Evolutionary conservation across 1,139 yeast species (phyloP).

Genomic region (Lodderomyces elongisporus): DNA sequence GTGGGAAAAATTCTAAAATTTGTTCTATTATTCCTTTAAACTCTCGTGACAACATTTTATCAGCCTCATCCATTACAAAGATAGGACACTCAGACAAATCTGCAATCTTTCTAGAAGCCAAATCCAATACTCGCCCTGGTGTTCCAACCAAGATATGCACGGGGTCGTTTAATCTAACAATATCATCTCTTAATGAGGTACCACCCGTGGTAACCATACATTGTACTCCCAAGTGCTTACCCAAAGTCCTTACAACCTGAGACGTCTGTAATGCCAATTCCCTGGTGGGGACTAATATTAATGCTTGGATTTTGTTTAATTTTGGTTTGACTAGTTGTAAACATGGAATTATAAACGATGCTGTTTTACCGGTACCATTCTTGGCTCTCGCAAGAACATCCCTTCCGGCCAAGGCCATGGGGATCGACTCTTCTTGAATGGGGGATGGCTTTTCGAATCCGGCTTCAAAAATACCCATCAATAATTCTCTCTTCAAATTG

Average conservation of each 20-base stretch:
- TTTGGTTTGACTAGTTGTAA: constrained; percentile 83
- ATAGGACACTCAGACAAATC: constrained; percentile 83
- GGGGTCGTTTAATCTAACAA: constrained; percentile 84
- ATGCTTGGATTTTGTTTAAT: constrained; percentile 77
- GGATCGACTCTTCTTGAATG: constrained; percentile 95
- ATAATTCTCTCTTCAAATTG: constrained; percentile 81
- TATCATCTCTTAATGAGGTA: constrained; percentile 89
- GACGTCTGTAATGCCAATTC: constrained; percentile 96
- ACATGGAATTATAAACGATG: constrained; percentile 88
- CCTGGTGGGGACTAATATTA: constrained; percentile 88
- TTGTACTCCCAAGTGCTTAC: constrained; percentile 86
- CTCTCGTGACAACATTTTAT: constrained; percentile 89
- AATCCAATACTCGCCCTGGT: constrained; percentile 94
- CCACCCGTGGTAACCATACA: constrained; percentile 99
- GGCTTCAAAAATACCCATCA: constrained; percentile 98
- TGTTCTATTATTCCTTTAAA: constrained; percentile 87
- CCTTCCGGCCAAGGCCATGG: constrained; percentile 92
- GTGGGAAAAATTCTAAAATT: constrained; percentile 77
- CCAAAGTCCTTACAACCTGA: constrained; percentile 95
- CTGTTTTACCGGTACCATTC: constrained; percentile 98
- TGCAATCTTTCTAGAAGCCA: constrained; percentile 83
- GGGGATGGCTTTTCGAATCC: constrained; percentile 99
- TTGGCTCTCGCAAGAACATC: constrained; percentile 97
- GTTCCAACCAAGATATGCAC: constrained; percentile 92
- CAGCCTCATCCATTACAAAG: constrained; percentile 98